phyloP scores from a whole-genome alignment of 768 basidiomycete species.

The Rossbeevera mucosa region DNA sequence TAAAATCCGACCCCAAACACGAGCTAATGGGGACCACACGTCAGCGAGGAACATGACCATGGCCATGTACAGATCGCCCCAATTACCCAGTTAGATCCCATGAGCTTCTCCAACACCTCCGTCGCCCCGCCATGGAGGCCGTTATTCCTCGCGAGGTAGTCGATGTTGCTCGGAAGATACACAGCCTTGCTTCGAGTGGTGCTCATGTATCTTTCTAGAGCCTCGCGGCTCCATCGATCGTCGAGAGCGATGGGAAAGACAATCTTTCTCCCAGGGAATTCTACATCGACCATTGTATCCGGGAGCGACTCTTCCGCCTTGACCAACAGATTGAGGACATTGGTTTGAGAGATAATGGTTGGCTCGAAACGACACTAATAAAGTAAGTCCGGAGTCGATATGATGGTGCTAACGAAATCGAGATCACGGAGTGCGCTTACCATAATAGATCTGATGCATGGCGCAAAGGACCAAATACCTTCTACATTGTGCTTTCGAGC shows the following conservation, averaged over 20 bases:
- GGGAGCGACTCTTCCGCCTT: constrained; percentile 38
- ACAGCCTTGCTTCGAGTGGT: constrained; percentile 52
- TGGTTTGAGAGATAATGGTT: constrained; percentile 35
- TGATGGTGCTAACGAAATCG: background rate
- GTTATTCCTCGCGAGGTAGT: constrained; percentile 62
- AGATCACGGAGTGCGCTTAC: constrained; percentile 27
- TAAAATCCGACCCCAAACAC: constrained; percentile 64
- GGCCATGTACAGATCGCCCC: background rate
- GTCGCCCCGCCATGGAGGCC: constrained; percentile 42
- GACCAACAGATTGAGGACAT: constrained; percentile 41
- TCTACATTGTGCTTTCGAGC: constrained; percentile 29
- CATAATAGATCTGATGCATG: constrained; percentile 57
- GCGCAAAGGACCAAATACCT: constrained; percentile 41
- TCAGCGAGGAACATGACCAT: background rate
- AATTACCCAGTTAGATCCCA: constrained; percentile 48
- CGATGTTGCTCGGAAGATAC: constrained; percentile 65
- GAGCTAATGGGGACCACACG: constrained; percentile 37
- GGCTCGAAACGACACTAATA: constrained; percentile 50
- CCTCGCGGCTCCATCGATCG: constrained; percentile 53
- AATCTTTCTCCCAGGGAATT: constrained; percentile 49
- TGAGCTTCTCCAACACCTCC: constrained; percentile 44
- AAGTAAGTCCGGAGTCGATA: background rate
- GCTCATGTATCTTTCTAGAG: constrained; percentile 53
- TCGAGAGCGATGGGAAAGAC: constrained; percentile 61
- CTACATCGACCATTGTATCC: constrained; percentile 34